Evolutionary conservation across 2,329 filamentous ascomycete genomes (phyloP).

Genomic region (Xylariomycetidae sp.): DNA sequence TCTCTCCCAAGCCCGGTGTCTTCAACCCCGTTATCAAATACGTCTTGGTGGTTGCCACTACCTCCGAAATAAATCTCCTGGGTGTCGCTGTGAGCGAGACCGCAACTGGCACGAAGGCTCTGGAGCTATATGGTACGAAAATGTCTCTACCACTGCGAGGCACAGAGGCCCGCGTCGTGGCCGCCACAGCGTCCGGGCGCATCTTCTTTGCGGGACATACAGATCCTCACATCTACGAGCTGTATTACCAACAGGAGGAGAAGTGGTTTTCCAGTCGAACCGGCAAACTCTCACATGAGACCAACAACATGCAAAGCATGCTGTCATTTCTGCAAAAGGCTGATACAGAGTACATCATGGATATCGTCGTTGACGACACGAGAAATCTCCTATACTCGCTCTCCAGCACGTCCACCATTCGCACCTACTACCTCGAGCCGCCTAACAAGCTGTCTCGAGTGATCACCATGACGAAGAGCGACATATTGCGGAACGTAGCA

Average conservation of each 20-base stretch:
- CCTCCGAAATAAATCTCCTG: constrained; percentile 77
- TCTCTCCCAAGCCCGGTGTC: constrained; percentile 77
- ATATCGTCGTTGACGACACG: constrained; percentile 84
- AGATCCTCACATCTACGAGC: constrained; percentile 85
- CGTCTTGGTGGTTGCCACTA: constrained; percentile 83
- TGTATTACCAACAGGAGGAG: constrained; percentile 95
- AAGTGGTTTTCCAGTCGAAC: constrained; percentile 91
- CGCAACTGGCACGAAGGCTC: constrained; percentile 62
- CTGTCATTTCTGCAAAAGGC: constrained; percentile 48
- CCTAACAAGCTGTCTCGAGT: constrained; percentile 55
- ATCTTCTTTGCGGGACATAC: constrained; percentile 84
- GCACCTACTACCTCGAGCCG: constrained; percentile 80
- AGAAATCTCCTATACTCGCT: constrained; percentile 86
- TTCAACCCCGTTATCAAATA: constrained; percentile 84
- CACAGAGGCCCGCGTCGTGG: constrained; percentile 70
- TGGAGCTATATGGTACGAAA: constrained; percentile 81
- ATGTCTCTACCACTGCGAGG: constrained; percentile 76
- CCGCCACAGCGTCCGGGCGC: constrained; percentile 75
- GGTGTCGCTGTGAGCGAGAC: constrained; percentile 67
- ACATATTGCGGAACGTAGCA: constrained; percentile 65
- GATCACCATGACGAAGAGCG: constrained; percentile 58
- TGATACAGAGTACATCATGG: constrained; percentile 58
- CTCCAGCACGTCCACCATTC: constrained; percentile 80
- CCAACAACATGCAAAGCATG: constrained; percentile 62
- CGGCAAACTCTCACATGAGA: constrained; percentile 80